Evolutionary conservation across 805 yeast species (phyloP).

Genomic region (Metschnikowia noctiluminum): DNA sequence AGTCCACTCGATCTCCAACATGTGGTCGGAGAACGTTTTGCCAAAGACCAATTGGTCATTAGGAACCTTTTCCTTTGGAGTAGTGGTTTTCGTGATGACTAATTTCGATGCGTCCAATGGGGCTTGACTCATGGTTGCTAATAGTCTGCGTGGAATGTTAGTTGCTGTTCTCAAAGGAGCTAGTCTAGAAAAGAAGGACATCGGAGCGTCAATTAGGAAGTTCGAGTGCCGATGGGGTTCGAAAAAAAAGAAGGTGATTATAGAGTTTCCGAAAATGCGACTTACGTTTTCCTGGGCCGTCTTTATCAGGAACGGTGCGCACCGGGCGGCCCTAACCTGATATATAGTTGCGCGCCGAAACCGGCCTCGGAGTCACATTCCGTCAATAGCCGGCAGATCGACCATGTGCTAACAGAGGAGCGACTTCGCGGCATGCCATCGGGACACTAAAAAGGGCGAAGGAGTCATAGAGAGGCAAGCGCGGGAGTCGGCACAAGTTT

Average conservation of each 20-base stretch:
- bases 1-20: conserved; percentile 85
- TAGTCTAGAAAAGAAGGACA: conserved; percentile 4
- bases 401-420: not conserved
- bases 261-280: not conserved
- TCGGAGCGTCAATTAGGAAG: not conserved
- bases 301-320: not conserved
- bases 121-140: conserved; percentile 21
- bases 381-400: conserved; percentile 14
- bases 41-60: conserved; percentile 43
- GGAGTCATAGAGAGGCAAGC: too few relatives aligned
- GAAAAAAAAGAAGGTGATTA: too few relatives aligned
- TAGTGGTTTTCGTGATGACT: conserved; percentile 33
- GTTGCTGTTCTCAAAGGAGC: conserved; percentile 7
- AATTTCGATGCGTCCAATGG: conserved; percentile 39
- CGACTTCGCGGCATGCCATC: not conserved
- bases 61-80: conserved; percentile 35
- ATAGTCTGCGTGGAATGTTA: conserved; percentile 16
- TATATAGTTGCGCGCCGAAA: conserved; percentile 3
- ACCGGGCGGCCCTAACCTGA: not conserved
- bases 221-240: too few relatives aligned
- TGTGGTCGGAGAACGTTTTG: conserved; percentile 75
- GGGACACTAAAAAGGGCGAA: too few relatives aligned
- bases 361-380: conserved; percentile 12
- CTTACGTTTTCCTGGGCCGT: conserved; percentile 1
- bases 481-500: too few relatives aligned